A percentile compares a stretch with the other conserved stretches of the same genome.
phyloP scores from a whole-genome alignment of 1,284 basidiomycete genomes.

The Neotropicomus parvogracilis region DNA sequence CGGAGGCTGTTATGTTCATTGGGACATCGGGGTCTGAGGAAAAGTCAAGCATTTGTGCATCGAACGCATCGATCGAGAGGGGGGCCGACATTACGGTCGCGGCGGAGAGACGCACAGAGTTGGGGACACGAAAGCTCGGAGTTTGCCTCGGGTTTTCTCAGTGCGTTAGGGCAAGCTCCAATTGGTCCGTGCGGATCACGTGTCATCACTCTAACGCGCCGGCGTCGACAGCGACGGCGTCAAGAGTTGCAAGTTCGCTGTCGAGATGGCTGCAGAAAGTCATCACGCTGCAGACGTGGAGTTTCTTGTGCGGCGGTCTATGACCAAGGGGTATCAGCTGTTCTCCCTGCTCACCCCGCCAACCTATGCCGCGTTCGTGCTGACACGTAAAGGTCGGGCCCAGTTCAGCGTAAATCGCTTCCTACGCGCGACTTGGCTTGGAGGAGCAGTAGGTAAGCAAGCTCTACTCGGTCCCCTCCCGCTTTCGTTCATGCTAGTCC shows the following conservation, averaged over 20 bases:
- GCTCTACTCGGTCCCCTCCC: not conserved
- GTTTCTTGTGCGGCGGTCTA: constrained; percentile 55
- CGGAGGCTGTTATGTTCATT: constrained; percentile 48
- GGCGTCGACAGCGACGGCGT: constrained; percentile 11
- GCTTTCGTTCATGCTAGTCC: constrained; percentile 4
- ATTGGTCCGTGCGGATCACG: constrained; percentile 34
- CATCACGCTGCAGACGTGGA: constrained; percentile 27
- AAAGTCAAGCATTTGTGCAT: constrained; percentile 69
- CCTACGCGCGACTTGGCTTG: constrained; percentile 67
- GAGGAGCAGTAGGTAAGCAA: constrained; percentile 48
- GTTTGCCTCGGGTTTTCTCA: constrained; percentile 11
- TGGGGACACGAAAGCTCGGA: constrained; percentile 17
- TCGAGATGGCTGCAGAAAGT: constrained; percentile 17
- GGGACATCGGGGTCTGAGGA: constrained; percentile 58
- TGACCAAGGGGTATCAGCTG: constrained; percentile 62
- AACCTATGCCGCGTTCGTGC: constrained; percentile 49
- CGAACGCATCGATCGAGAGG: constrained; percentile 49
- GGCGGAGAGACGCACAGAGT: constrained; percentile 16
- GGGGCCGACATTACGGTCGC: constrained; percentile 31
- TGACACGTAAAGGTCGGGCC: constrained; percentile 51
- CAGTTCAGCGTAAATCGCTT: constrained; percentile 56
- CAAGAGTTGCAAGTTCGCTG: not conserved
- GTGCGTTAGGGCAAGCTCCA: constrained; percentile 29
- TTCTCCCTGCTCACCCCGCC: constrained; percentile 60
- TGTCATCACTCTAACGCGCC: constrained; percentile 11